Evolutionary conservation across 225 moss, liverwort and hornwort species (phyloP).

Genomic region (Polytrichum commune): DNA sequence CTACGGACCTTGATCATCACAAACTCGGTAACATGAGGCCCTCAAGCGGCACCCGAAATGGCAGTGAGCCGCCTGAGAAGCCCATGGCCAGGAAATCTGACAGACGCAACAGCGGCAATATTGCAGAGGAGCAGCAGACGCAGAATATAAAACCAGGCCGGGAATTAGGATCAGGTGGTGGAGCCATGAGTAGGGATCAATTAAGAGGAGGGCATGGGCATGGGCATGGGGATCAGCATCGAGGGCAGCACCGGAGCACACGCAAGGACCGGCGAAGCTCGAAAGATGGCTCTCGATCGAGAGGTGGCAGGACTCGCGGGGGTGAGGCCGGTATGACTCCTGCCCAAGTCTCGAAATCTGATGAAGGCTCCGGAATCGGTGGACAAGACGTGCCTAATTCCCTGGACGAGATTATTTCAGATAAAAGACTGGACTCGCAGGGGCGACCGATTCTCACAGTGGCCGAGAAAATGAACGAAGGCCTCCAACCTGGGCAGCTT

Average conservation of each 20-base stretch:
- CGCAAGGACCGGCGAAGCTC: background rate
- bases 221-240: background rate
- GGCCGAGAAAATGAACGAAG: too few relatives aligned
- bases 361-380: conserved; percentile 8
- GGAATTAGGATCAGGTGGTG: background rate
- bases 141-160: background rate
- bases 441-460: too few relatives aligned
- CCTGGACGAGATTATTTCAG: too few relatives aligned
- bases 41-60: too few relatives aligned
- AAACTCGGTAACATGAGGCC: too few relatives aligned
- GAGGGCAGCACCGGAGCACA: background rate
- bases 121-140: background rate
- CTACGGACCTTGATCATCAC: too few relatives aligned
- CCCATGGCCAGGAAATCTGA: too few relatives aligned
- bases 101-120: too few relatives aligned
- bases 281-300: background rate
- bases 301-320: background rate
- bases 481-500: background rate
- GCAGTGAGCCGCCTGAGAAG: too few relatives aligned
- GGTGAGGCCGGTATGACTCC: too few relatives aligned
- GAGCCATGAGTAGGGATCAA: background rate
- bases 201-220: background rate
- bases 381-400: background rate
- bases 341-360: conserved; percentile 1
- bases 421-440: too few relatives aligned